Evolutionary conservation across 495 filamentous ascomycete species (phyloP).

Genomic region (Parathielavia appendiculata): DNA sequence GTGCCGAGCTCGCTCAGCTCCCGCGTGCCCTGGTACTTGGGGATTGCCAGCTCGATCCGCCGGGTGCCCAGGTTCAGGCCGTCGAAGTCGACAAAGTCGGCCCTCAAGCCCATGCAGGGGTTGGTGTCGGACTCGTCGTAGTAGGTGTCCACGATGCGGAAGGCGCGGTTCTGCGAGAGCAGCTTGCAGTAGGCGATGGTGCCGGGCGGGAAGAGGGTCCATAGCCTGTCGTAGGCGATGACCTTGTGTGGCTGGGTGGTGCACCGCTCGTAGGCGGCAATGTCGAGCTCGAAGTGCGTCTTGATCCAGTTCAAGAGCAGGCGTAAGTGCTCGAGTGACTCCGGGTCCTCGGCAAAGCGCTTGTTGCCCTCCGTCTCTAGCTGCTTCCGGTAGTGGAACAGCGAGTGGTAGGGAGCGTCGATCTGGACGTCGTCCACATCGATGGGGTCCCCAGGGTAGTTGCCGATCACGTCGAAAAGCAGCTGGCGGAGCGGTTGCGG

Average conservation of each 20-base stretch:
- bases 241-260: conserved; percentile 21
- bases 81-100: conserved; percentile 33
- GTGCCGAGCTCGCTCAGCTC: conserved; percentile 26
- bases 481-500: conserved; percentile 31
- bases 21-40: conserved; percentile 27
- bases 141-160: conserved; percentile 20
- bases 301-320: conserved; percentile 36
- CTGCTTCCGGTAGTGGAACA: conserved; percentile 33
- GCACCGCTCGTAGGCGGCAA: conserved; percentile 31
- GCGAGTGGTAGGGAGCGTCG: conserved; percentile 28
- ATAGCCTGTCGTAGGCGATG: conserved; percentile 34
- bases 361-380: conserved; percentile 25
- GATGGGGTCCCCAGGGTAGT: conserved; percentile 31
- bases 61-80: conserved; percentile 30
- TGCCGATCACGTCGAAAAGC: conserved; percentile 28
- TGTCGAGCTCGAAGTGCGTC: conserved; percentile 31
- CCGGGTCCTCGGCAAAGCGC: conserved; percentile 30
- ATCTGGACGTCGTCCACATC: conserved; percentile 32
- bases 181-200: conserved; percentile 28
- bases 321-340: conserved; percentile 26
- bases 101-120: conserved; percentile 16
- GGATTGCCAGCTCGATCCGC: conserved; percentile 18
- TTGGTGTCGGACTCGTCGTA: conserved; percentile 21
- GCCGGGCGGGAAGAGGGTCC: conserved; percentile 34
- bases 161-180: conserved; percentile 29